Evolutionary conservation across 2,329 filamentous ascomycete genomes (phyloP), one percentile per base, ranked within the genome.

Genomic region (Lachnellula arida): DNA sequence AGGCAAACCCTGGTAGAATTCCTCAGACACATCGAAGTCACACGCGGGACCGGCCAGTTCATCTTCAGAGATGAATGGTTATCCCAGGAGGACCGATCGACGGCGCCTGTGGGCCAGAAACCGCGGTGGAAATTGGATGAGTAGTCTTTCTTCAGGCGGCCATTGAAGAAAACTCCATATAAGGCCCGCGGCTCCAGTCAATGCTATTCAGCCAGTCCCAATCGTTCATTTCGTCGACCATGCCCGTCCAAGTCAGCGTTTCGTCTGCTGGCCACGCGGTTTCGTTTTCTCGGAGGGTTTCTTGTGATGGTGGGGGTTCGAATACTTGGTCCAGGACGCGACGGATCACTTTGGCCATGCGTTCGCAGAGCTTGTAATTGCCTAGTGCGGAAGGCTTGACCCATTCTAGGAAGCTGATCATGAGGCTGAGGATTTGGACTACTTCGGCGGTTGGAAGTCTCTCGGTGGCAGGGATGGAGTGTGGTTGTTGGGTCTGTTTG

Each of bases 391-490:
- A 42, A 15, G 58, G 59, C 17, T 46, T 32, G 11, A 62, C 53
- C 60, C 62, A 64, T 40, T 64, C 62, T 3, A 64, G 34, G 34
- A 64, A 64, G 1, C 57, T 57, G 4, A 64, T 51, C 46, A 64
- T 56, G 3, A 61, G 49, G 35, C 49, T 57, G 2, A 63, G 55
- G 9, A 48, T 58, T 17, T 58, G 62, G 7, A 64, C 59, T n/a
- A 60, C 55, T 55, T 62, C 61, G 2, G 58, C 57, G 19, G 23
- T n/a, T 11, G 61, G 54, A 6, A 63, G 22, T 34, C 54, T 60
- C 28, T 39, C 34, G 11, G 54, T 35, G 42, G 53, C 14, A 12
- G 58, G 32, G n/a, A 49, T 25, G 14, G 46, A 46, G 5, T 51
- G 46, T 5, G 60, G 57, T 3, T 55, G 46, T 28, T 60, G 59